phyloP scores from a whole-genome alignment of 176 grass and related monocot species.

The Cymbopogon citratus region DNA sequence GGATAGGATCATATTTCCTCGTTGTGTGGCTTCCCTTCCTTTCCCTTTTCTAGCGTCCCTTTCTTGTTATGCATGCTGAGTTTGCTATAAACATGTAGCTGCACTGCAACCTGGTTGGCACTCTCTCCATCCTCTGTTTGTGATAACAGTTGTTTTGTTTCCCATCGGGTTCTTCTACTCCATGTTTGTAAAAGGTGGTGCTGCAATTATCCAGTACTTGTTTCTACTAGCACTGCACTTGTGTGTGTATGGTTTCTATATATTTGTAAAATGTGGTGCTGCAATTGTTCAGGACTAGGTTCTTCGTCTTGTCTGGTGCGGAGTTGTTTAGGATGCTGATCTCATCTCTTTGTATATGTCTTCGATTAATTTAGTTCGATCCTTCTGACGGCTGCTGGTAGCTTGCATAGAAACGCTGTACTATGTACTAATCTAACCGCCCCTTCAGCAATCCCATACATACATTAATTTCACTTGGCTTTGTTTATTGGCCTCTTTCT shows the following conservation, averaged over 20 bases:
- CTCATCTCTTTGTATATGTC: background rate
- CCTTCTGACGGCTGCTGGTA: background rate
- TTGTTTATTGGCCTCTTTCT: background rate
- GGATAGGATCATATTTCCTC: background rate
- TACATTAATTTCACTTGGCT: slow-evolving; percentile 2
- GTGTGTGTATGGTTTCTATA: slow-evolving; percentile 10
- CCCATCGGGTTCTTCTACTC: background rate
- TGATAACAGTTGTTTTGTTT: background rate
- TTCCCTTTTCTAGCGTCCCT: slow-evolving; percentile 18
- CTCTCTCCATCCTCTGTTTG: background rate
- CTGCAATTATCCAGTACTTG: background rate
- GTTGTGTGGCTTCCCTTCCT: background rate
- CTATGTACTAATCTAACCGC: background rate
- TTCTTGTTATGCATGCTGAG: background rate
- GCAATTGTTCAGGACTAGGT: slow-evolving; percentile 15
- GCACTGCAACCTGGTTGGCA: background rate
- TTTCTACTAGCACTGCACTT: background rate
- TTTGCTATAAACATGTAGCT: slow-evolving; percentile 10
- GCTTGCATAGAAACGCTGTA: background rate
- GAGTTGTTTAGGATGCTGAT: slow-evolving; percentile 17
- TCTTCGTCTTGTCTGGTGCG: slow-evolving; percentile 4
- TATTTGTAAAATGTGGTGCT: background rate
- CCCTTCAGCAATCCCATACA: background rate
- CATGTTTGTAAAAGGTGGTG: background rate
- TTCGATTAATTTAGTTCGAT: background rate